phyloP scores from a whole-genome alignment of 148 eudicot species.

The Chenopodium berlandieri region DNA sequence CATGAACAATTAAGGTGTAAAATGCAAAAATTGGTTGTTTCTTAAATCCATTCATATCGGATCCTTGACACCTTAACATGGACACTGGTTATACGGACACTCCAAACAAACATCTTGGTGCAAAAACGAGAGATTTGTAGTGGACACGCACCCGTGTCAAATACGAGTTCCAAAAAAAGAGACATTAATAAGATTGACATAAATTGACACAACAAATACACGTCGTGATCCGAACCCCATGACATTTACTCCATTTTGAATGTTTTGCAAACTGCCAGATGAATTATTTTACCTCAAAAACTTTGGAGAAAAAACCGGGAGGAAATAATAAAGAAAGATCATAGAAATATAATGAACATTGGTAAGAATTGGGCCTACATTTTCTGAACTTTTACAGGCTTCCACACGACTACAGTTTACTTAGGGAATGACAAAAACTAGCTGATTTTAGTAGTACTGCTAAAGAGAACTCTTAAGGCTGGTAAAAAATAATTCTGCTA shows the following conservation, averaged over 20 bases:
- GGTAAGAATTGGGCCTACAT: slow-evolving; percentile 23
- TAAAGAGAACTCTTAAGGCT: neutral
- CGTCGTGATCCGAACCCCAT: slow-evolving; percentile 22
- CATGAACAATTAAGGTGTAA: neutral
- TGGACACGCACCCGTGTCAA: neutral
- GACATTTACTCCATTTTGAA: slow-evolving; percentile 9
- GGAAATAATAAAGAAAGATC: slow-evolving; percentile 4
- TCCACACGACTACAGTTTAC: slow-evolving; percentile 33
- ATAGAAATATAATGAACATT: slow-evolving; percentile 5
- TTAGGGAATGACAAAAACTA: slow-evolving; percentile 36
- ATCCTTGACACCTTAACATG: too few relatives aligned
- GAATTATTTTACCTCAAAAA: slow-evolving; percentile 15
- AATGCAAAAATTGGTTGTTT: neutral
- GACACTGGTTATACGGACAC: too few relatives aligned
- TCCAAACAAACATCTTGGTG: neutral
- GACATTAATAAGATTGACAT: slow-evolving; percentile 2
- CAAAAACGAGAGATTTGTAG: too few relatives aligned
- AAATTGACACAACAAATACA: neutral
- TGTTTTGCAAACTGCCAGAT: slow-evolving; percentile 19
- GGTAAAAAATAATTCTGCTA: neutral
- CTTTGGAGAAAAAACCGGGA: slow-evolving; percentile 25
- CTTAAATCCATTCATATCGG: too few relatives aligned
- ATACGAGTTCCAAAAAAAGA: neutral
- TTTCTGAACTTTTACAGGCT: slow-evolving; percentile 28
- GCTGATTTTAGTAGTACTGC: slow-evolving; percentile 5